phyloP scores from a whole-genome alignment of 2,329 filamentous ascomycete genomes.

The Cyphellophora europaea region DNA sequence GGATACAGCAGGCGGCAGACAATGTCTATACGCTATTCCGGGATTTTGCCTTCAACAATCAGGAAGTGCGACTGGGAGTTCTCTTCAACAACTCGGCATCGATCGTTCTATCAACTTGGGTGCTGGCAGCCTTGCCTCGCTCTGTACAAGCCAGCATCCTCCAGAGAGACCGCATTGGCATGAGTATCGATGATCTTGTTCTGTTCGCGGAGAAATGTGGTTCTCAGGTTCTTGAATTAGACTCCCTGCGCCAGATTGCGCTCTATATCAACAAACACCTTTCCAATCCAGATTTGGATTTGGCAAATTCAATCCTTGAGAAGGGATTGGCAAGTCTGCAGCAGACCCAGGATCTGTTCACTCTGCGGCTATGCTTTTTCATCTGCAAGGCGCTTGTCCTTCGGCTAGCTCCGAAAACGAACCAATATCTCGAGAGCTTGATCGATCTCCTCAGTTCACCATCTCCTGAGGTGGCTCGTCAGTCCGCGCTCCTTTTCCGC shows the following conservation, averaged over 20 bases:
- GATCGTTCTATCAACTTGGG: conserved; percentile 36
- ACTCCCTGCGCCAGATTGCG: conserved; percentile 21
- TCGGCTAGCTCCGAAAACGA: conserved; percentile 40
- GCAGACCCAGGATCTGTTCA: conserved; percentile 22
- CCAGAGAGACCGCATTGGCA: conserved; percentile 7
- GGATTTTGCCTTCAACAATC: conserved; percentile 4
- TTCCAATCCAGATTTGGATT: conserved; percentile 20
- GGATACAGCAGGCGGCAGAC: conserved; percentile 42
- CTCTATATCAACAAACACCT: conserved; percentile 30
- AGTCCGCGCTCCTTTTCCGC: conserved; percentile 48
- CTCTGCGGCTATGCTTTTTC: conserved; percentile 50
- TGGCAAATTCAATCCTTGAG: conserved; percentile 22
- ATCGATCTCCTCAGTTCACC: conserved; percentile 33
- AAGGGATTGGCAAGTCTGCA: conserved; percentile 1
- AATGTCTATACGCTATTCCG: conserved; percentile 47
- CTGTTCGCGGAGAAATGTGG: conserved; percentile 12
- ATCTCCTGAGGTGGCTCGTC: conserved; percentile 35
- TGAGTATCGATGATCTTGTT: conserved; percentile 19
- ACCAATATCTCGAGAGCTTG: conserved; percentile 42
- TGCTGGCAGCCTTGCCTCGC: conserved; percentile 19
- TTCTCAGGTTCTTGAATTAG: conserved; percentile 10
- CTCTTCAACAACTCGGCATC: conserved; percentile 20
- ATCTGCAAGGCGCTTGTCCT: conserved; percentile 52
- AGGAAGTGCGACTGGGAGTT: not conserved
- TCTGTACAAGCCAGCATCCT: conserved; percentile 10